Evolutionary conservation across 2,329 filamentous ascomycete genomes (phyloP).

Genomic region (Sclerotinia borealis): DNA sequence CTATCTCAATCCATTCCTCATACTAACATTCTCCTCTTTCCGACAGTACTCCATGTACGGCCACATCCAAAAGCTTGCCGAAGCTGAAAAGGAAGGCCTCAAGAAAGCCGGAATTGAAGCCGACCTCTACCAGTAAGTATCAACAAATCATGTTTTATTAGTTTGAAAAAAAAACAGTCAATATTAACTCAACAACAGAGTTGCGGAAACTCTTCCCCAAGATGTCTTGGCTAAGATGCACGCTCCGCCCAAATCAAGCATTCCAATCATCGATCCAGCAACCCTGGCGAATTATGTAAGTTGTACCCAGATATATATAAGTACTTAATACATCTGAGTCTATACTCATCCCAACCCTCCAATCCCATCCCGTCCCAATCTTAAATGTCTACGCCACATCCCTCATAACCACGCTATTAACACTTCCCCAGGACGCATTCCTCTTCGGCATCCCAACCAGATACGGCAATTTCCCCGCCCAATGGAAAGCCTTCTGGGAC

Average conservation of each 20-base stretch:
- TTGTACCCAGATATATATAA: background rate
- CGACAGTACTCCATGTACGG: conserved; percentile 87
- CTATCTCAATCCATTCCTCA: background rate
- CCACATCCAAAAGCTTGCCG: conserved; percentile 76
- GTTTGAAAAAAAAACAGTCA: background rate
- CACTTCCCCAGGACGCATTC: conserved; percentile 59
- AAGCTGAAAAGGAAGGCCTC: conserved; percentile 87
- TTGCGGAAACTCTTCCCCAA: conserved; percentile 77
- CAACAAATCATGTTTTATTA: background rate
- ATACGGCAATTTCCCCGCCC: conserved; percentile 94
- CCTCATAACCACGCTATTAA: background rate
- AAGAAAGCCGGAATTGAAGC: conserved; percentile 76
- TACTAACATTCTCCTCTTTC: too few relatives aligned
- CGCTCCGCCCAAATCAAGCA: conserved; percentile 68
- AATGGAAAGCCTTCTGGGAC: conserved; percentile 91
- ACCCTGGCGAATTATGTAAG: conserved; percentile 57
- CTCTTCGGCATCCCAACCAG: conserved; percentile 92
- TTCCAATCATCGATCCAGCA: conserved; percentile 55
- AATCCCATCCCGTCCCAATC: background rate
- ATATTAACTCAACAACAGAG: conserved; percentile 24
- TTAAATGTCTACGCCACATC: background rate
- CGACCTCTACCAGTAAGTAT: conserved; percentile 55
- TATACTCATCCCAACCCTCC: background rate
- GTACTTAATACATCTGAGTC: too few relatives aligned
- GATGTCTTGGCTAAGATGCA: conserved; percentile 89